phyloP scores from a whole-genome alignment of 2,329 filamentous ascomycete species.

The Claviceps quebecensis region DNA sequence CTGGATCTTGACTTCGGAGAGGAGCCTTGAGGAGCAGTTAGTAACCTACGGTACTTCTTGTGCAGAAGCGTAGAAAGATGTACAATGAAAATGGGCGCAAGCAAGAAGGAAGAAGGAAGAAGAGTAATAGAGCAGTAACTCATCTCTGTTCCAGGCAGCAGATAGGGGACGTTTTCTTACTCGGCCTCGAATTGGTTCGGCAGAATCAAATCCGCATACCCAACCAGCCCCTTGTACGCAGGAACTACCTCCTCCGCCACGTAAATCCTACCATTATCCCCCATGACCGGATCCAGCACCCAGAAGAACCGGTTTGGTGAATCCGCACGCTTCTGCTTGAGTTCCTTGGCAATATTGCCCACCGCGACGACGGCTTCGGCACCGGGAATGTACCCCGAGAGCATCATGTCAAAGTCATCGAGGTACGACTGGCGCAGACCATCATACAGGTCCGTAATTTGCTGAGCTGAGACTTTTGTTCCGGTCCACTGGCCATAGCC shows the following conservation, averaged over 20 bases:
- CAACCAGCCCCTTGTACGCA: slow-evolving; percentile 68
- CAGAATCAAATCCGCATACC: slow-evolving; percentile 76
- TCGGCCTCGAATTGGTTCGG: slow-evolving; percentile 98
- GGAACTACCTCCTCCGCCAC: slow-evolving; percentile 85
- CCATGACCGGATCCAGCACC: slow-evolving; percentile 97
- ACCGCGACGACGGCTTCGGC: slow-evolving; percentile 74
- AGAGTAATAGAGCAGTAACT: no score
- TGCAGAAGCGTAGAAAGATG: no score
- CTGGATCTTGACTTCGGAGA: slow-evolving; percentile 72
- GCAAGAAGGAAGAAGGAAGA: no score
- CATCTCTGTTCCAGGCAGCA: not conserved
- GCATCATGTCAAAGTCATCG: slow-evolving; percentile 82
- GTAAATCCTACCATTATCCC: slow-evolving; percentile 83
- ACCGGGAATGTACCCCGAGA: slow-evolving; percentile 88
- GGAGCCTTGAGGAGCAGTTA: slow-evolving; percentile 38
- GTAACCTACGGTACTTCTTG: not conserved
- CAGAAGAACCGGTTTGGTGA: slow-evolving; percentile 78
- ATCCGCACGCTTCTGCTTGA: slow-evolving; percentile 49
- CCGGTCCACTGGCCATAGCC: slow-evolving; percentile 84
- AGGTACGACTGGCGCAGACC: slow-evolving; percentile 75
- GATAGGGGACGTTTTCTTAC: slow-evolving; percentile 35
- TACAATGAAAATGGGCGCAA: not conserved
- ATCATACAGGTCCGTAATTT: slow-evolving; percentile 72
- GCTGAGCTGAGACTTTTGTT: slow-evolving; percentile 63
- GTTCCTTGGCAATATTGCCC: slow-evolving; percentile 67